These are phyloP conservation scores for Cucumis cinereus DNA, from an alignment of 306 rosid genomes.

Conservation along the genomic window DNA sequence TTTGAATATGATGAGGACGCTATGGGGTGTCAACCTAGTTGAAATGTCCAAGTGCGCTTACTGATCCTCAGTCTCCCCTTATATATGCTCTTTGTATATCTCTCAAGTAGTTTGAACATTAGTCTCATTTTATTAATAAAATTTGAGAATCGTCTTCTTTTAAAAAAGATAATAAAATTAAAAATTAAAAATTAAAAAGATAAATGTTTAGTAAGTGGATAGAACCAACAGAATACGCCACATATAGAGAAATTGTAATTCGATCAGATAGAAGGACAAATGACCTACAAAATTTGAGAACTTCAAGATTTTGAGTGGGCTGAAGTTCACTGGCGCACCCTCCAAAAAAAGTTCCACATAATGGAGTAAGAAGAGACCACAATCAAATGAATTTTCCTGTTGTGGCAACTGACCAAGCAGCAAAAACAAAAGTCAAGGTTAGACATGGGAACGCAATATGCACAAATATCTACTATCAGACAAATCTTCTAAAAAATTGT, in stretches of 20 bases:
- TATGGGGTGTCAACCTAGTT: too few species aligned
- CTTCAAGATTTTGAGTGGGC: slow-evolving; percentile 36
- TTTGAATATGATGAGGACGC: too few species aligned
- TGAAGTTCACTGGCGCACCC: slow-evolving; percentile 51
- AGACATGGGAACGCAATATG: neutral
- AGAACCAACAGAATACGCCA: neutral
- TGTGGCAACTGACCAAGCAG: slow-evolving; percentile 51
- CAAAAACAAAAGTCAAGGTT: neutral
- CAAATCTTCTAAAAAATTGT: neutral
- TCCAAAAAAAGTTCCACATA: slow-evolving; percentile 57
- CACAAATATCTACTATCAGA: neutral
- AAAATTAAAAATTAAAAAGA: too few species aligned
- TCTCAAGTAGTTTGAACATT: too few species aligned
- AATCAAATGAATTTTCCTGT: slow-evolving; percentile 64
- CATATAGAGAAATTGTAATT: slow-evolving; percentile 8
- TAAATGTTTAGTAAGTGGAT: neutral
- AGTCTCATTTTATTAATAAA: too few species aligned
- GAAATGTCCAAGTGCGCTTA: too few species aligned
- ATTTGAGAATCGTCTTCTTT: too few species aligned
- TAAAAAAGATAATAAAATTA: too few species aligned
- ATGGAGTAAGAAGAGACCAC: slow-evolving; percentile 81
- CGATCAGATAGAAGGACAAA: neutral
- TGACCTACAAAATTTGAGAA: slow-evolving; percentile 50
- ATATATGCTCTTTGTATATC: too few species aligned
- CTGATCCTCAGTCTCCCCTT: too few species aligned